phyloP scores from a whole-genome alignment of 2,329 filamentous ascomycete species.

The Pseudopithomyces chartarum region DNA sequence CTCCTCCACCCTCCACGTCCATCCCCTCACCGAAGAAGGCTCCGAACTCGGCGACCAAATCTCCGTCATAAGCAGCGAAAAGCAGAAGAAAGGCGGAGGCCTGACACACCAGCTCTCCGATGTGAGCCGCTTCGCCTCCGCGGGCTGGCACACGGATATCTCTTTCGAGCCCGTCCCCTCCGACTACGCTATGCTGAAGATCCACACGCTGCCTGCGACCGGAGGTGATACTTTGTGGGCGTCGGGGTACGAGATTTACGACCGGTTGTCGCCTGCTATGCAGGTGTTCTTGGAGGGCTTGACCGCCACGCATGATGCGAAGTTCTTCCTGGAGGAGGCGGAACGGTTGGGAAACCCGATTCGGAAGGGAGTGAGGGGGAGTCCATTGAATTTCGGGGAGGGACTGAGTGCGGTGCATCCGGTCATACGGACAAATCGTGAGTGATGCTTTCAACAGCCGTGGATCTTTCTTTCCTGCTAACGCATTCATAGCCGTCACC shows the following conservation, averaged over 20 bases:
- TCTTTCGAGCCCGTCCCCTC: constrained; percentile 49
- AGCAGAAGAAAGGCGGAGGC: constrained; percentile 37
- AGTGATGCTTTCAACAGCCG: not conserved
- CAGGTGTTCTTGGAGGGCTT: constrained; percentile 55
- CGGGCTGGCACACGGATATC: constrained; percentile 59
- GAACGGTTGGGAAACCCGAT: constrained; percentile 32
- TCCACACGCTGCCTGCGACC: constrained; percentile 39
- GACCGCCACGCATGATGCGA: constrained; percentile 51
- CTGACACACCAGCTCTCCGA: constrained; percentile 51
- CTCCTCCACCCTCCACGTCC: constrained; percentile 34
- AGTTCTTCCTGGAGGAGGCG: constrained; percentile 36
- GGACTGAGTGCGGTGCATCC: constrained; percentile 60
- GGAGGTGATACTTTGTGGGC: constrained; percentile 47
- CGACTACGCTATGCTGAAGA: constrained; percentile 46
- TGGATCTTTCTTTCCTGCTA: not conserved
- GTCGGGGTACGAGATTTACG: constrained; percentile 53
- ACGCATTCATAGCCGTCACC: constrained; percentile 54
- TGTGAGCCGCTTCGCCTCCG: constrained; percentile 45
- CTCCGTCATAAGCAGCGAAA: constrained; percentile 45
- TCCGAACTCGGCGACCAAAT: constrained; percentile 46
- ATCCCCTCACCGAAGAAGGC: constrained; percentile 53
- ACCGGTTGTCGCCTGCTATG: constrained; percentile 55
- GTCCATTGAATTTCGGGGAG: constrained; percentile 60
- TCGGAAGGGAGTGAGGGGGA: constrained; percentile 45
- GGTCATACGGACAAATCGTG: constrained; percentile 64